phyloP scores from a whole-genome alignment of 140 eudicot species.

The Cichorium intybus region DNA sequence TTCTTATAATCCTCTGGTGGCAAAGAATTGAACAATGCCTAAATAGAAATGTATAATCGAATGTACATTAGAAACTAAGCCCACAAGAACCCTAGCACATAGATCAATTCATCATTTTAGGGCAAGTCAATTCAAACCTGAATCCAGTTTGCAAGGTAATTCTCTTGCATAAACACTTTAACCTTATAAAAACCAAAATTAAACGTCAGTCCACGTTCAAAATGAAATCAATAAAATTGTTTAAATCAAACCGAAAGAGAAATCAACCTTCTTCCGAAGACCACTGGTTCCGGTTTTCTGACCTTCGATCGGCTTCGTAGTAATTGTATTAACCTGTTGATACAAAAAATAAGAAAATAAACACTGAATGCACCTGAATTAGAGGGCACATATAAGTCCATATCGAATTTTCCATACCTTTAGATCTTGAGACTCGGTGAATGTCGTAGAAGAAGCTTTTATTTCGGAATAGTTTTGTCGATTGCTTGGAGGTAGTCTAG shows the following conservation, averaged over 20 bases:
- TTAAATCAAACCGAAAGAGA: neutral
- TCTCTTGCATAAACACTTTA: constrained; percentile 83
- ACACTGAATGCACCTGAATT: neutral
- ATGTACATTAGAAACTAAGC: neutral
- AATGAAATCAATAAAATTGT: neutral
- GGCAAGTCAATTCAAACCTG: constrained; percentile 53
- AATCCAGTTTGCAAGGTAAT: constrained; percentile 95
- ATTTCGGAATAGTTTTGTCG: constrained; percentile 13
- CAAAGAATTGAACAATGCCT: constrained; percentile 92
- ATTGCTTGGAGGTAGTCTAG: constrained; percentile 20
- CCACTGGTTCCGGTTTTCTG: constrained; percentile 99
- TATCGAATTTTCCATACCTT: constrained; percentile 38
- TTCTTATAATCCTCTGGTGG: constrained; percentile 81
- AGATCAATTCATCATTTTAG: neutral
- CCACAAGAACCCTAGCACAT: constrained; percentile 9
- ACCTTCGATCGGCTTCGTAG: constrained; percentile 86
- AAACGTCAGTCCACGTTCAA: constrained; percentile 1
- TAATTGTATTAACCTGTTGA: constrained; percentile 56
- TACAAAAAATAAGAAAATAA: neutral
- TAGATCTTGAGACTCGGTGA: constrained; percentile 51
- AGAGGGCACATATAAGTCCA: neutral
- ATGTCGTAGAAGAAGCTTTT: constrained; percentile 50
- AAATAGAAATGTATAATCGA: constrained; percentile 11
- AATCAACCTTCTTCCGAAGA: constrained; percentile 76
- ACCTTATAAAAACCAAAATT: constrained; percentile 43